phyloP scores from a whole-genome alignment of 2,329 filamentous ascomycete species.

The Pleurostoma richardsiae region DNA sequence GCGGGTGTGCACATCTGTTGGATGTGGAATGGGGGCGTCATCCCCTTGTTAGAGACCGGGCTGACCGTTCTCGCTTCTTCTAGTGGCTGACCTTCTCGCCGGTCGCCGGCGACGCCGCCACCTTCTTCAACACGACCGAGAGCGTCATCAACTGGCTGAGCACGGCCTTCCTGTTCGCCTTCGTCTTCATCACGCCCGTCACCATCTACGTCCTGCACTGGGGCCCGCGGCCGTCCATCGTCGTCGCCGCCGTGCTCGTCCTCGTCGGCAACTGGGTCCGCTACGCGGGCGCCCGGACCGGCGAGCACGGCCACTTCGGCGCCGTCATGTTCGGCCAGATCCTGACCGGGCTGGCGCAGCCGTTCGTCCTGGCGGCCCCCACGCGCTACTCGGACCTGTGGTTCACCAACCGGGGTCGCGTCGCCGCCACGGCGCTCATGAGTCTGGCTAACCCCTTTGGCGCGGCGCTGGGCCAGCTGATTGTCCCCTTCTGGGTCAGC shows the following conservation, averaged over 20 bases:
- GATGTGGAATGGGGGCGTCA: background rate
- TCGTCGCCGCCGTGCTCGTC: slow-evolving; percentile 66
- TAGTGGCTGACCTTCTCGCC: slow-evolving; percentile 92
- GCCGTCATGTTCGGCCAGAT: slow-evolving; percentile 89
- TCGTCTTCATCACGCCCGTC: slow-evolving; percentile 66
- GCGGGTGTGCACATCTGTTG: no score
- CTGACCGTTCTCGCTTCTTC: slow-evolving; percentile 4
- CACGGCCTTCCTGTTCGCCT: slow-evolving; percentile 82
- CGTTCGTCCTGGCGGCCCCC: slow-evolving; percentile 85
- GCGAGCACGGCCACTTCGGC: slow-evolving; percentile 58
- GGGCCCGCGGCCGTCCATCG: slow-evolving; percentile 74
- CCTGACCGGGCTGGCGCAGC: slow-evolving; percentile 81
- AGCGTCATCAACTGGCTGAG: slow-evolving; percentile 88
- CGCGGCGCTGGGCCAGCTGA: slow-evolving; percentile 80
- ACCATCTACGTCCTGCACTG: slow-evolving; percentile 74
- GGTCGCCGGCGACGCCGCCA: slow-evolving; percentile 66
- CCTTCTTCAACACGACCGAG: slow-evolving; percentile 71
- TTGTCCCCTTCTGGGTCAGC: slow-evolving; percentile 73
- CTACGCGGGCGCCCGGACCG: slow-evolving; percentile 60
- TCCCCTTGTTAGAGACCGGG: background rate
- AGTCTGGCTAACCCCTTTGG: slow-evolving; percentile 88
- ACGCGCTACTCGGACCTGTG: slow-evolving; percentile 90
- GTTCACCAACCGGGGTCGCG: slow-evolving; percentile 81
- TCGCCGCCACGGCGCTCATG: slow-evolving; percentile 80
- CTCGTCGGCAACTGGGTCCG: slow-evolving; percentile 89